Percentiles rank a stretch among this genome's conserved stretches.
phyloP scores from a whole-genome alignment of 1,139 yeast species.

The Yamadazyma triangularis region DNA sequence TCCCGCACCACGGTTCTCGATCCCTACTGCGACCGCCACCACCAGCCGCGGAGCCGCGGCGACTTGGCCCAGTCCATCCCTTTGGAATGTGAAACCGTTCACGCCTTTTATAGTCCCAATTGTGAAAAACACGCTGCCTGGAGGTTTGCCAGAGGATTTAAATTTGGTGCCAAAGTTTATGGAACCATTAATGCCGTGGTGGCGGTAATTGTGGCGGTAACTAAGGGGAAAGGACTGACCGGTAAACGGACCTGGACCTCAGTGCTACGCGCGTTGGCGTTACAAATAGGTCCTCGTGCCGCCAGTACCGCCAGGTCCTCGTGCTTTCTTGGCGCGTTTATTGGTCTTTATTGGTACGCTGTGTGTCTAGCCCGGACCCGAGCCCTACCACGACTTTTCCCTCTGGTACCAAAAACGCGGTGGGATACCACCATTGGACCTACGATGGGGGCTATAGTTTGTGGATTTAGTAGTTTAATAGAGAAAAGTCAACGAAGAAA shows the following conservation, averaged over 20 bases:
- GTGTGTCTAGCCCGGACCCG: slow-evolving; percentile 32
- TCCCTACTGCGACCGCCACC: slow-evolving; percentile 23
- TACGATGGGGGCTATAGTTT: slow-evolving; percentile 24
- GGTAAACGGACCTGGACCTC: no score
- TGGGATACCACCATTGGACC: slow-evolving; percentile 31
- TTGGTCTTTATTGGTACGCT: slow-evolving; percentile 33
- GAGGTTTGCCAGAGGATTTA: slow-evolving; percentile 32
- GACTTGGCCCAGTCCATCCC: slow-evolving; percentile 19
- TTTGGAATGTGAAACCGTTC: slow-evolving; percentile 27
- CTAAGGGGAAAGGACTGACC: no score
- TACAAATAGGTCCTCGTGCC: slow-evolving; percentile 14
- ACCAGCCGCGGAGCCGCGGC: slow-evolving; percentile 21
- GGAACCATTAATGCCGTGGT: slow-evolving; percentile 23
- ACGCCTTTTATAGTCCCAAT: slow-evolving; percentile 27
- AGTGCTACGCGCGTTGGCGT: no score
- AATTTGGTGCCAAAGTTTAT: slow-evolving; percentile 30
- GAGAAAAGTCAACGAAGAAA: slow-evolving; percentile 31
- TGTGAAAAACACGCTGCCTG: slow-evolving; percentile 38
- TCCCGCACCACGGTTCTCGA: slow-evolving; percentile 17
- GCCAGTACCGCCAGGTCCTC: slow-evolving; percentile 28
- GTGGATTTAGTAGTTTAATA: slow-evolving; percentile 32
- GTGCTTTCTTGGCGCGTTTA: slow-evolving; percentile 29
- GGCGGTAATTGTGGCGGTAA: slow-evolving; percentile 20
- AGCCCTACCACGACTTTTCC: slow-evolving; percentile 25
- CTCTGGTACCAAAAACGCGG: slow-evolving; percentile 19